Base-by-base conservation (phyloP, 495 filamentous ascomycete species). In the Podospora pseudoanserina region DNA sequence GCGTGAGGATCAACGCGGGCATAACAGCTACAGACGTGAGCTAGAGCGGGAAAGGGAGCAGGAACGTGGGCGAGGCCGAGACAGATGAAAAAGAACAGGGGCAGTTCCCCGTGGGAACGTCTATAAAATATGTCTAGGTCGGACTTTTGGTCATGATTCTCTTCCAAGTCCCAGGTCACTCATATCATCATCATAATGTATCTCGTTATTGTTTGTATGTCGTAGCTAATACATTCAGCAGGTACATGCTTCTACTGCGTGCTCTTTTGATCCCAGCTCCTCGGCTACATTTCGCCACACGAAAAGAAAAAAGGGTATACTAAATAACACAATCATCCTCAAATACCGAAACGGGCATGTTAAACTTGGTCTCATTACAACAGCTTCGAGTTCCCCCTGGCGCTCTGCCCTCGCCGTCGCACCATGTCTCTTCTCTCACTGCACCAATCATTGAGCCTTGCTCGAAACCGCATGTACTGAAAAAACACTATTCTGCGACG, bases 1-100 rank as follows among this genome's bases (percentile, higher is more conserved):
- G 20, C 67, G 73, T n/a, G 79, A 80, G n/a, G 75, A 79, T 39
- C 72, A 75, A 20, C 70, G 76, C 64, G 74, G 77, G 4, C 77
- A 79, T 63, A 82, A 79, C 64, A 83, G 79, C 62, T 82, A 84
- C 66, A 83, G 81, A 67, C 76, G 76, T 39, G 82, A 85, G 66
- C 73, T 80, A n/a, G 83, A 84, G 15, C 73, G 82, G 27, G 79
- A 81, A 44, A 70, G 78, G 71, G 79, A 76, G 63, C 66, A 79
- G 59, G 75, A 79, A 44, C 73, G 75, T 60, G 77, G 82, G 56
- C 65, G 68, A 71, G 54, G 76, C 56, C 74, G 77, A 53, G 75
- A 81, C 65, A 78, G 77, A 78, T 71, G 72, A 71, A 58, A 54
- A 65, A 20, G 28, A 64, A 49, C 39, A 49, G 7, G 9, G 39